These are phyloP conservation scores for Bisporella sp. DNA, from an alignment of 2,329 filamentous ascomycete species.

Conservation along the genomic window DNA sequence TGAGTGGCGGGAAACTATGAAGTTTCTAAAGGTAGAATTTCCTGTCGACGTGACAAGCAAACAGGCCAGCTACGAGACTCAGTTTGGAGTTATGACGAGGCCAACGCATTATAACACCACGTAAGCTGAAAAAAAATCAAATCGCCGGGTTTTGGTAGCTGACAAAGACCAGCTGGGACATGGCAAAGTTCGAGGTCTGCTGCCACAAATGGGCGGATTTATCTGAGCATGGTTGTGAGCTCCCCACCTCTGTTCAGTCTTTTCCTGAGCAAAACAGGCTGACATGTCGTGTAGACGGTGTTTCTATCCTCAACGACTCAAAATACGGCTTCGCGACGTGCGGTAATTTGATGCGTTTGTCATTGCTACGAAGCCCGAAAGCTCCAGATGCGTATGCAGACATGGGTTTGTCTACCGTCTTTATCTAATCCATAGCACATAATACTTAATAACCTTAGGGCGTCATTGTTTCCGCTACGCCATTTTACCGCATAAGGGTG, in stretches of 20 bases:
- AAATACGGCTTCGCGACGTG: constrained; percentile 65
- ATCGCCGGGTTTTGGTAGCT: background rate
- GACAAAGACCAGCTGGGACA: constrained; percentile 50
- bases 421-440: too few relatives aligned
- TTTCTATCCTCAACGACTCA: constrained; percentile 61
- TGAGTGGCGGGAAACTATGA: constrained; percentile 64
- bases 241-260: too few relatives aligned
- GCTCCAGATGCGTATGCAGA: constrained; percentile 64
- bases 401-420: constrained; percentile 40
- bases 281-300: constrained; percentile 42
- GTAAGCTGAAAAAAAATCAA: constrained; percentile 23
- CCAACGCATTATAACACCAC: constrained; percentile 65
- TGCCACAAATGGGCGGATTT: constrained; percentile 69
- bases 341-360: constrained; percentile 62
- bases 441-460: background rate
- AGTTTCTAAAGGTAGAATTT: constrained; percentile 66
- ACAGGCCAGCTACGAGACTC: constrained; percentile 61
- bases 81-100: constrained; percentile 57
- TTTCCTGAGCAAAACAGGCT: too few relatives aligned
- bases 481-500: constrained; percentile 55
- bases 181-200: constrained; percentile 76
- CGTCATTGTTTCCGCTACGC: constrained; percentile 59
- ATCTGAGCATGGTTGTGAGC: constrained; percentile 46
- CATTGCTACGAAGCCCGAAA: constrained; percentile 57
- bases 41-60: constrained; percentile 58